Percentiles rank a stretch among this genome's conserved stretches.
Evolutionary conservation across 345 rosid species (phyloP).

Genomic region (Draba incana): DNA sequence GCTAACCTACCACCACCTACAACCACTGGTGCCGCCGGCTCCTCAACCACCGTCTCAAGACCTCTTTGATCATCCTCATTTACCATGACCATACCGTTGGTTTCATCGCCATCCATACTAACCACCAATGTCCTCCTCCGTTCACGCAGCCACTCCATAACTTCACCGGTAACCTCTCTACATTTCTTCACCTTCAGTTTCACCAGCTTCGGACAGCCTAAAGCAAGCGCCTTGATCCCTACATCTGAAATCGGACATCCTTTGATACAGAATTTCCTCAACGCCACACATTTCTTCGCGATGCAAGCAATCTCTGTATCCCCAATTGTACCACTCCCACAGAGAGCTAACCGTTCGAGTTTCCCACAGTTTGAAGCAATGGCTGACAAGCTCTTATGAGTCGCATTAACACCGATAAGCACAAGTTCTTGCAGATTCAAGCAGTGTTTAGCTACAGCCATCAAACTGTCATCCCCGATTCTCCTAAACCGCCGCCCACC

Average conservation of each 20-base stretch:
- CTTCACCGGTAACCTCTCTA: slow-evolving; percentile 59
- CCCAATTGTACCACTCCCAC: slow-evolving; percentile 72
- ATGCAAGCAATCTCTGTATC: slow-evolving; percentile 73
- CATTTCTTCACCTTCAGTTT: slow-evolving; percentile 89
- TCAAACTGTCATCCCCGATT: slow-evolving; percentile 74
- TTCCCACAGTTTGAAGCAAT: slow-evolving; percentile 65
- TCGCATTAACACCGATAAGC: slow-evolving; percentile 76
- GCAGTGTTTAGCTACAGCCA: slow-evolving; percentile 66
- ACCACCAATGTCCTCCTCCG: slow-evolving; percentile 58
- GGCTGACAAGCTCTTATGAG: slow-evolving; percentile 51
- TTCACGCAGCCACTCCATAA: slow-evolving; percentile 59
- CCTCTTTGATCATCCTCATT: slow-evolving; percentile 45
- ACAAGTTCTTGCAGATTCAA: slow-evolving; percentile 71
- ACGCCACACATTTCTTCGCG: slow-evolving; percentile 60
- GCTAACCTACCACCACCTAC: slow-evolving; percentile 50
- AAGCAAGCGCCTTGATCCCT: slow-evolving; percentile 67
- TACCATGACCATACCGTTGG: slow-evolving; percentile 40
- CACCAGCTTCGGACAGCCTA: slow-evolving; percentile 79
- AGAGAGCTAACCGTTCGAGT: slow-evolving; percentile 74
- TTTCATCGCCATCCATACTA: slow-evolving; percentile 60
- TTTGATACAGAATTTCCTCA: slow-evolving; percentile 86
- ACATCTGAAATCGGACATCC: slow-evolving; percentile 68
- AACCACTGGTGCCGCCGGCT: slow-evolving; percentile 24
- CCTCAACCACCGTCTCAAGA: slow-evolving; percentile 53
- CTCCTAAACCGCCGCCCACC: slow-evolving; percentile 80